Percentiles rank a stretch among this genome's conserved stretches.
These are phyloP conservation scores for Capsicum baccatum DNA, from an alignment of 257 asterid genomes.

Conservation along the genomic window DNA sequence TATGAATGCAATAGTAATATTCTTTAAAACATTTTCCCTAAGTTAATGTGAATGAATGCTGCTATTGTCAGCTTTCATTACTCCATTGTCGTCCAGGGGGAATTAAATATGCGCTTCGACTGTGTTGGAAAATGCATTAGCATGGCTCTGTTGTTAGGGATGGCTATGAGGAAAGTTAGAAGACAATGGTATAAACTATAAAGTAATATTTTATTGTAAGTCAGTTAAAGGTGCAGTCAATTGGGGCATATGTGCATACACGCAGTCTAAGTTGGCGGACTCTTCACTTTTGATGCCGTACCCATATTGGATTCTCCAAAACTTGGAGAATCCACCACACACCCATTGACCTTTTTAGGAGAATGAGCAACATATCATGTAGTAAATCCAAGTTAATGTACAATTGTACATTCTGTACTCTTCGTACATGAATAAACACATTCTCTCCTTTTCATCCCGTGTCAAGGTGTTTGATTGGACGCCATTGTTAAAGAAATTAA, in stretches of 20 bases:
- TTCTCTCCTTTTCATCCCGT: conserved; percentile 10
- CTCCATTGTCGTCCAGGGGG: not conserved
- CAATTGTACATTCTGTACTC: not conserved
- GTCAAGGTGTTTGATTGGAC: not conserved
- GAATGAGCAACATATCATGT: not conserved
- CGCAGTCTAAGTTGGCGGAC: not conserved
- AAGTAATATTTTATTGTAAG: not conserved
- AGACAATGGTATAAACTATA: not conserved
- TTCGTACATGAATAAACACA: not conserved
- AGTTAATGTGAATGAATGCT: not conserved
- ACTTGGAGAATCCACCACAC: too few relatives aligned
- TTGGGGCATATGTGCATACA: conserved; percentile 1
- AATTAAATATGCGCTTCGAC: not conserved
- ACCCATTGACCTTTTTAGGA: too few relatives aligned
- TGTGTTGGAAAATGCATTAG: not conserved
- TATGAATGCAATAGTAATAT: not conserved
- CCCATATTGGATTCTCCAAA: too few relatives aligned
- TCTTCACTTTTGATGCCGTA: too few relatives aligned
- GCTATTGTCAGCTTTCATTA: not conserved
- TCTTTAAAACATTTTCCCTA: not conserved
- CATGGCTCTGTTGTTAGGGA: not conserved
- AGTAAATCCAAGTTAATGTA: not conserved
- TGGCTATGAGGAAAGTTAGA: not conserved
- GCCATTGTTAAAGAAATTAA: not conserved
- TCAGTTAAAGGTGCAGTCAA: conserved; percentile 2